These are phyloP conservation scores for Elsinoe necatrix DNA, from an alignment of 2,329 filamentous ascomycete genomes.

Conservation along the genomic window DNA sequence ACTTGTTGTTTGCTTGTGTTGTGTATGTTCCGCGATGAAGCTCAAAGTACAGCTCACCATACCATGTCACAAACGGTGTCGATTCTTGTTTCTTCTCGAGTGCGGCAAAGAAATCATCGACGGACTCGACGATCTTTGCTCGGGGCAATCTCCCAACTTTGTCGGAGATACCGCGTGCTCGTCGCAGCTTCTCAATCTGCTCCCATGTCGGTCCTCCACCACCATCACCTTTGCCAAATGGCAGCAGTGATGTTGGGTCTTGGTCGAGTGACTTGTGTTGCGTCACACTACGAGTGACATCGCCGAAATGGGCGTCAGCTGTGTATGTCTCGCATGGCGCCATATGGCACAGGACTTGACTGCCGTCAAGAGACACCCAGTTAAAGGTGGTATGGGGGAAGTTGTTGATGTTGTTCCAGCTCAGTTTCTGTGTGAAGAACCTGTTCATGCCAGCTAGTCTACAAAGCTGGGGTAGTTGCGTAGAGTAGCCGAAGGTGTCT, in stretches of 20 bases:
- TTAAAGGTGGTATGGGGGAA: constrained; percentile 99
- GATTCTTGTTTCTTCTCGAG: constrained; percentile 63
- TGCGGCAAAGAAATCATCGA: constrained; percentile 87
- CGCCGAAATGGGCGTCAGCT: constrained; percentile 86
- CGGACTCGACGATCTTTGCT: constrained; percentile 78
- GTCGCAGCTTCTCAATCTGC: constrained; percentile 87
- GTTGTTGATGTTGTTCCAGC: constrained; percentile 99
- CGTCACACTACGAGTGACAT: constrained; percentile 78
- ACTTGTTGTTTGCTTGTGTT: constrained; percentile 94
- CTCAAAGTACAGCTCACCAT: constrained; percentile 96
- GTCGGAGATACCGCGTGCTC: constrained; percentile 86
- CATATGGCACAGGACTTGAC: constrained; percentile 97
- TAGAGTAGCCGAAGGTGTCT: constrained; percentile 96
- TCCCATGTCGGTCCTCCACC: constrained; percentile 91
- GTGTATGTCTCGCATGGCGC: constrained; percentile 93
- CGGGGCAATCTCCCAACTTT: constrained; percentile 74
- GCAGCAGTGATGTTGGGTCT: constrained; percentile 79
- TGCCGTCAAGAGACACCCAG: constrained; percentile 92
- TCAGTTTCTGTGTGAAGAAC: constrained; percentile 96
- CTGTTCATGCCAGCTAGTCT: constrained; percentile 90
- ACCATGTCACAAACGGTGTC: constrained; percentile 83
- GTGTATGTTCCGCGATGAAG: constrained; percentile 96
- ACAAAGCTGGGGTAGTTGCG: constrained; percentile 87
- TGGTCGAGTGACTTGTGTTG: constrained; percentile 96
- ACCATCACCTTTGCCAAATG: constrained; percentile 94